Conservation (phyloP, 495 filamentous ascomycete species). For the Xylaria bambusicola region DNA sequence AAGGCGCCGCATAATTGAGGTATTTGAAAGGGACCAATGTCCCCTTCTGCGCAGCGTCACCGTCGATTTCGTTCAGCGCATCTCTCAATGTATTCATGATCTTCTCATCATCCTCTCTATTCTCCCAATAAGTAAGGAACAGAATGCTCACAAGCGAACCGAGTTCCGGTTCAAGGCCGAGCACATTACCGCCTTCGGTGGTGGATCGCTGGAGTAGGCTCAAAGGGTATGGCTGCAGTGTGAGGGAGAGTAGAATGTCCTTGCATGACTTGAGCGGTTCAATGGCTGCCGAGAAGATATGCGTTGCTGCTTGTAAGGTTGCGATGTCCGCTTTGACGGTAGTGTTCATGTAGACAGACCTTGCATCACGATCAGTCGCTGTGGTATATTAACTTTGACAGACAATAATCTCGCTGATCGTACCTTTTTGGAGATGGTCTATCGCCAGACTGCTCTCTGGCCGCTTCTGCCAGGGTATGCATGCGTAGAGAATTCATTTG, state of each 20-base stretch:
- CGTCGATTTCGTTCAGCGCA: conserved; percentile 16
- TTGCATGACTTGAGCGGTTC: conserved; percentile 11
- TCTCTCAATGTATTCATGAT: conserved; percentile 12
- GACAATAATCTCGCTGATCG: not conserved
- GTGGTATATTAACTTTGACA: not conserved
- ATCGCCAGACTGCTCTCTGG: not conserved
- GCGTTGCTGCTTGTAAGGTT: conserved; percentile 14
- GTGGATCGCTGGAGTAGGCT: conserved; percentile 23
- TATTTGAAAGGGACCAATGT: conserved; percentile 30
- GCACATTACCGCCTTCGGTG: conserved; percentile 31
- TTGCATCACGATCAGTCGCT: conserved; percentile 3
- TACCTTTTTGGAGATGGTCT: not conserved
- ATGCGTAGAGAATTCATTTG: conserved; percentile 6
- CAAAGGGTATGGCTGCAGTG: conserved; percentile 33
- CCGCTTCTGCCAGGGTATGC: conserved; percentile 9
- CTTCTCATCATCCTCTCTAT: conserved; percentile 21
- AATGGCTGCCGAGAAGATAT: conserved; percentile 19
- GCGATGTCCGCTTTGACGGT: conserved; percentile 24
- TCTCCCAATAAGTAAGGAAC: conserved; percentile 21
- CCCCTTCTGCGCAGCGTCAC: conserved; percentile 22
- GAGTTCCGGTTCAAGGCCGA: conserved; percentile 23
- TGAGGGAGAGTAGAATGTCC: conserved; percentile 17
- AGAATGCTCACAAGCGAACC: conserved; percentile 23
- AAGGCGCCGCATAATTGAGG: conserved; percentile 45
- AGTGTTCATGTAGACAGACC: conserved; percentile 24